Conservation (phyloP, 2,329 filamentous ascomycete genomes). For the Penicillium sp. region DNA sequence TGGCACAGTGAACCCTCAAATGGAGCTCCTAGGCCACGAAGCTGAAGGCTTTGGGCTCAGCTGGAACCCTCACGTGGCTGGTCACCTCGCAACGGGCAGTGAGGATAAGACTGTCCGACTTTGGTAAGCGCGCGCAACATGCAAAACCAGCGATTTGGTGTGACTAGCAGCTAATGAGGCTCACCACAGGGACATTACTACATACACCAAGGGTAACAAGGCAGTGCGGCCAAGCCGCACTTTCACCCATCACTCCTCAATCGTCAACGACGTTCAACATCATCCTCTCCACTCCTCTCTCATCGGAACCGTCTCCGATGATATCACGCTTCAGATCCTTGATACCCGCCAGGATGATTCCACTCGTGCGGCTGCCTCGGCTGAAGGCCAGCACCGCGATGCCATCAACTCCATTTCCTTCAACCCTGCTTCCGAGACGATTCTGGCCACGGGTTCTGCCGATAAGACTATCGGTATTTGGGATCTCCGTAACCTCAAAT, state of each 20-base stretch:
- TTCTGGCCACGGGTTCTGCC: conserved; percentile 88
- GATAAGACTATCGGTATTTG: conserved; percentile 95
- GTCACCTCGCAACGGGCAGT: conserved; percentile 82
- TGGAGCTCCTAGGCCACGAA: conserved; percentile 80
- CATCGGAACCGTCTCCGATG: conserved; percentile 92
- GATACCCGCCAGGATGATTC: conserved; percentile 72
- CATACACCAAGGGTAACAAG: conserved; percentile 67
- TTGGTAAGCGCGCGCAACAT: conserved; percentile 61
- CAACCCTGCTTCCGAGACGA: conserved; percentile 84
- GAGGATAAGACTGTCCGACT: conserved; percentile 89
- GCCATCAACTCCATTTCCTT: conserved; percentile 96
- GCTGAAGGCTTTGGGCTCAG: conserved; percentile 87
- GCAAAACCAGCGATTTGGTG: neutral
- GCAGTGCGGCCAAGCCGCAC: conserved; percentile 68
- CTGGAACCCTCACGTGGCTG: conserved; percentile 83
- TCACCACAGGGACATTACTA: conserved; percentile 69
- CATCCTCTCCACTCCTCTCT: conserved; percentile 81
- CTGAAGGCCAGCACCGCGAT: conserved; percentile 75
- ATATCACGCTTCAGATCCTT: conserved; percentile 86
- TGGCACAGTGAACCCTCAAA: conserved; percentile 73
- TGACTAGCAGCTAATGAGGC: conserved; percentile 2
- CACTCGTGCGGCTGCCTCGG: conserved; percentile 66
- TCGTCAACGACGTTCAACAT: conserved; percentile 96
- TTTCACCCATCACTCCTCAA: conserved; percentile 83
- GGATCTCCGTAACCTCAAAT: conserved; percentile 88